Evolutionary conservation across 331 rosid genomes (phyloP).

Genomic region (Saraca asoca): DNA sequence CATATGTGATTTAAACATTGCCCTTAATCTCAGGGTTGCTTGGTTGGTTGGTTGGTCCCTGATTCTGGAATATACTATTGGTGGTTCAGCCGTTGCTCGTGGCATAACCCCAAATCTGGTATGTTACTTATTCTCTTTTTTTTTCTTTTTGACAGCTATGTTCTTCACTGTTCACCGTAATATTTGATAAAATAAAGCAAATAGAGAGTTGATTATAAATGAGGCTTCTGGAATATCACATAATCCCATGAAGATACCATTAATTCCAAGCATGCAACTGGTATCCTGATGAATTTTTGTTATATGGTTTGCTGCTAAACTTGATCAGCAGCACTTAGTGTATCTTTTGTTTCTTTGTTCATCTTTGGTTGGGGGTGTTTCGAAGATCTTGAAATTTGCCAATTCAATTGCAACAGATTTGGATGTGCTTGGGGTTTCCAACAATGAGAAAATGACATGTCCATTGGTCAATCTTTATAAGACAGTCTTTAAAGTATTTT

Average conservation of each 20-base stretch:
- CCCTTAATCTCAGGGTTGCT: conserved; percentile 63
- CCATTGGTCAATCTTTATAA: neutral
- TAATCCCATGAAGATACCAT: neutral
- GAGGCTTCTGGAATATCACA: neutral
- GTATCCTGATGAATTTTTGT: conserved; percentile 9
- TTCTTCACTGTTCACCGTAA: conserved; percentile 8
- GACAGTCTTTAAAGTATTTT: neutral
- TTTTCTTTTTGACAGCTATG: conserved; percentile 6
- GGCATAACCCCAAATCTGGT: conserved; percentile 97
- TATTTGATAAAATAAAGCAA: conserved; percentile 1
- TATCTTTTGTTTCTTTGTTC: too few species aligned
- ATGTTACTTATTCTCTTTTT: neutral
- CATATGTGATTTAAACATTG: conserved; percentile 27
- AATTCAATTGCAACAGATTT: neutral
- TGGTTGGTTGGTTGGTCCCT: conserved; percentile 96
- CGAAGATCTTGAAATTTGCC: neutral
- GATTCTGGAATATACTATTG: conserved; percentile 87
- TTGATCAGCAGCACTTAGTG: neutral
- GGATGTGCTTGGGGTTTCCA: conserved; percentile 11
- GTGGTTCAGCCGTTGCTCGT: conserved; percentile 93
- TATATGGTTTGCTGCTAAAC: conserved; percentile 14
- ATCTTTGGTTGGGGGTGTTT: neutral
- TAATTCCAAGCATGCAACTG: neutral
- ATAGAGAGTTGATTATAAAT: neutral
- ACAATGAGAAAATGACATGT: neutral